Percentiles rank a stretch among this genome's conserved stretches.
Conservation (phyloP, 169 alveolate genomes). For the Cardiosporidium cionae region DNA sequence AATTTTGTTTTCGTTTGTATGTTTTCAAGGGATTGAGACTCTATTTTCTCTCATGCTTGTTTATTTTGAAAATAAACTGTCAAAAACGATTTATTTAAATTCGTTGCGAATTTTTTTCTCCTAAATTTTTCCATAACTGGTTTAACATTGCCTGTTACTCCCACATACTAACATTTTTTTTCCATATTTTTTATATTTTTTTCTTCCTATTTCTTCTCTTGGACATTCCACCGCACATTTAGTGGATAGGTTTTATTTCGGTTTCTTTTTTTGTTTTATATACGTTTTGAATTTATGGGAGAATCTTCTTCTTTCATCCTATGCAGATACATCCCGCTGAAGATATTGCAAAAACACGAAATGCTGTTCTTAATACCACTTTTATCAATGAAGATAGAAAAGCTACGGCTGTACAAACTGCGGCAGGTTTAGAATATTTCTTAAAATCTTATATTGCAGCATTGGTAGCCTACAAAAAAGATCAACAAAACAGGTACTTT, state of each 20-base stretch:
- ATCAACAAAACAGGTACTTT: neutral
- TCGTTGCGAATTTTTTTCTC: too few species aligned
- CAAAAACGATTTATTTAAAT: too few species aligned
- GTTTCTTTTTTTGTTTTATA: too few species aligned
- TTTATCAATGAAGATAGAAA: neutral
- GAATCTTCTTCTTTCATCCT: neutral
- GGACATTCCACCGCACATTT: neutral
- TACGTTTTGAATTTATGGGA: too few species aligned
- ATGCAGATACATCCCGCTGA: neutral
- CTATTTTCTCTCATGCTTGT: too few species aligned
- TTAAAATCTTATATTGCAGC: neutral
- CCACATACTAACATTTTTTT: too few species aligned
- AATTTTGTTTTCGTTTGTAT: too few species aligned
- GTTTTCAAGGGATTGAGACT: too few species aligned
- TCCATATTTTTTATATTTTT: neutral
- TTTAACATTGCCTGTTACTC: too few species aligned
- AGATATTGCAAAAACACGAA: neutral
- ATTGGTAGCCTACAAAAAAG: neutral
- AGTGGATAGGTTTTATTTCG: too few species aligned
- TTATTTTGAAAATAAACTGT: too few species aligned
- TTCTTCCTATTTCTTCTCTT: neutral
- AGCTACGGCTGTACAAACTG: neutral
- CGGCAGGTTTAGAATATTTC: neutral
- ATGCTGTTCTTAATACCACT: neutral
- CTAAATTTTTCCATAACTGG: too few species aligned